phyloP scores from a whole-genome alignment of 345 rosid genomes.

The Euclidium syriacum region DNA sequence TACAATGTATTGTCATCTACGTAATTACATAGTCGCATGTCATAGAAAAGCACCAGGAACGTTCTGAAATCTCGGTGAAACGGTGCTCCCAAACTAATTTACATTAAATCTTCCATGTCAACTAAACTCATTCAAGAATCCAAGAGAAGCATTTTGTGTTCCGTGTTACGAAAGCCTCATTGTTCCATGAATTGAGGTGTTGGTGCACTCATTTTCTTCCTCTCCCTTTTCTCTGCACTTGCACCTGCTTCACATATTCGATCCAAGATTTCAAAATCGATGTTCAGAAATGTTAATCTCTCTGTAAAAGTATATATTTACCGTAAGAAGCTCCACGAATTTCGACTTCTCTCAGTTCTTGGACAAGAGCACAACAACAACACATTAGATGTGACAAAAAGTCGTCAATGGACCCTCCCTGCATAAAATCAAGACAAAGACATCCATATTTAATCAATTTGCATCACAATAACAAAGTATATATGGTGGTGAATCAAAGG shows the following conservation, averaged over 20 bases:
- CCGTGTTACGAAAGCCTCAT: neutral
- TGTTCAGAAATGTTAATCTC: neutral
- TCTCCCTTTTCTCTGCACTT: conserved; percentile 32
- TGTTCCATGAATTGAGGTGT: conserved; percentile 71
- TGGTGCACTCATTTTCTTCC: conserved; percentile 70
- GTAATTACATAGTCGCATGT: conserved; percentile 1
- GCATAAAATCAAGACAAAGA: conserved; percentile 15
- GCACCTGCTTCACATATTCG: neutral
- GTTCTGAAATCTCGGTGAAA: neutral
- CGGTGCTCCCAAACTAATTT: too few species aligned
- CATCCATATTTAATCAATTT: neutral
- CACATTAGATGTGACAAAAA: conserved; percentile 92
- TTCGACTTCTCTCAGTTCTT: conserved; percentile 93
- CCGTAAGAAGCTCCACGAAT: conserved; percentile 57
- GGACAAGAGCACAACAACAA: conserved; percentile 96
- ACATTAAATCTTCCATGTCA: neutral
- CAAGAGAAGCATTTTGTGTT: neutral
- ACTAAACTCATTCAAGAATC: neutral
- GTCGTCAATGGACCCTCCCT: conserved; percentile 91
- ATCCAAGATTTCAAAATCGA: neutral
- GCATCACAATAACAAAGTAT: neutral
- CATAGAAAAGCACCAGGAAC: neutral
- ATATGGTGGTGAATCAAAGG: neutral
- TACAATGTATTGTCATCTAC: neutral
- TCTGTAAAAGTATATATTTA: neutral